These are phyloP conservation scores for Globisporangium irregulare DNA, from an alignment of 352 stramenopile genomes.

Conservation along the genomic window DNA sequence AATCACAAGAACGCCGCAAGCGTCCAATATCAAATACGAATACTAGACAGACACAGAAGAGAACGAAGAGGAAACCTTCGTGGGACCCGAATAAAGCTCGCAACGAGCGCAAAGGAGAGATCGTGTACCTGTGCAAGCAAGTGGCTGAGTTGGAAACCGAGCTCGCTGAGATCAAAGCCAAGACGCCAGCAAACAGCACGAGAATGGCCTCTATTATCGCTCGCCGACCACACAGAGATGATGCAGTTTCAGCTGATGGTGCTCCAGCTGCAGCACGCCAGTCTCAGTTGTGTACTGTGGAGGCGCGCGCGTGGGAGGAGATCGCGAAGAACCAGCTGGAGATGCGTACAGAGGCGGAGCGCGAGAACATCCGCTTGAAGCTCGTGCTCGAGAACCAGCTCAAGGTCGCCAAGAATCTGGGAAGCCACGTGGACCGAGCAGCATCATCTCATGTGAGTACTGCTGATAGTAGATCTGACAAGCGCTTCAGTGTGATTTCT, in stretches of 20 bases:
- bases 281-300: background rate
- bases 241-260: background rate
- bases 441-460: background rate
- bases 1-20: no score
- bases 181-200: background rate
- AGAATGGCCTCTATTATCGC: background rate
- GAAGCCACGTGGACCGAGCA: slow-evolving; percentile 10
- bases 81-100: slow-evolving; percentile 16
- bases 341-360: slow-evolving; percentile 20
- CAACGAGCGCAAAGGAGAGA: slow-evolving; percentile 32
- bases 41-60: no score
- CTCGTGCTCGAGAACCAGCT: slow-evolving; percentile 45
- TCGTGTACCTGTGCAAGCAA: slow-evolving; percentile 31
- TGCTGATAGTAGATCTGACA: background rate
- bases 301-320: slow-evolving; percentile 5
- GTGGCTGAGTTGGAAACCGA: slow-evolving; percentile 31
- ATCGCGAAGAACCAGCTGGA: slow-evolving; percentile 3
- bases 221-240: background rate
- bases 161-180: slow-evolving; percentile 10
- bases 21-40: no score
- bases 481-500: background rate
- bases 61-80: background rate
- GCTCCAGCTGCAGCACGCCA: background rate
- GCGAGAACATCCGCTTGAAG: slow-evolving; percentile 52
- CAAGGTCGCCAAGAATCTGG: slow-evolving; percentile 42